phyloP scores from a whole-genome alignment of 176 grass and related monocot species.

The Lolium perenne region DNA sequence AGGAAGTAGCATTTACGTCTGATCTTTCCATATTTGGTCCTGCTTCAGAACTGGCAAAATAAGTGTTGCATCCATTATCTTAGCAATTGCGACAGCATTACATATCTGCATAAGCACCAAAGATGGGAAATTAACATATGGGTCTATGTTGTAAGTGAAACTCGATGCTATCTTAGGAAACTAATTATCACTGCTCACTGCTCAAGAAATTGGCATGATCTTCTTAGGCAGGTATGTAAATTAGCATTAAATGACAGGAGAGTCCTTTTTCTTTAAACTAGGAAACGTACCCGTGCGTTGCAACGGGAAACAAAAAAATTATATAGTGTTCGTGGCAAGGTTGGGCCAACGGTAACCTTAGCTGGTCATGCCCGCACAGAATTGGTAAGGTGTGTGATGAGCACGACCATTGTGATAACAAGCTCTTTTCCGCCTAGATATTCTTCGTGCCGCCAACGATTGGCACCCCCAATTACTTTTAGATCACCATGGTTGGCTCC shows the following conservation, averaged over 20 bases:
- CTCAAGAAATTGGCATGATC: not conserved
- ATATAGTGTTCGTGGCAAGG: no score
- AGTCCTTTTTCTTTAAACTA: not conserved
- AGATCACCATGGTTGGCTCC: no score
- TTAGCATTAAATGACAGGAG: not conserved
- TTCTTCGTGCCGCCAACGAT: no score
- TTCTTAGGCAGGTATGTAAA: not conserved
- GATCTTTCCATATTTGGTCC: constrained; percentile 92
- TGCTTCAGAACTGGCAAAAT: constrained; percentile 85
- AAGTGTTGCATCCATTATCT: constrained; percentile 80
- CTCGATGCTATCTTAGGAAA: constrained; percentile 13
- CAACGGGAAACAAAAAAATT: no score
- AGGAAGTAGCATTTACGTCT: constrained; percentile 53
- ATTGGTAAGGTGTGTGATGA: no score
- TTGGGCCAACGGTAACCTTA: no score
- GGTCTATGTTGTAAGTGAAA: not conserved
- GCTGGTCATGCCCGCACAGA: no score
- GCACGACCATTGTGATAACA: no score
- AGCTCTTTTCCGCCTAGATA: no score
- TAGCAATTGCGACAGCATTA: constrained; percentile 85
- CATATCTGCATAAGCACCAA: constrained; percentile 56
- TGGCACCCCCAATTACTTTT: no score
- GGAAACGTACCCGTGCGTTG: no score
- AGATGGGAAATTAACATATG: not conserved
- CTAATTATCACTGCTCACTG: not conserved